Base-by-base conservation (phyloP, 371 early-diverging fungal species). In the Zancudomyces culisetae region DNA sequence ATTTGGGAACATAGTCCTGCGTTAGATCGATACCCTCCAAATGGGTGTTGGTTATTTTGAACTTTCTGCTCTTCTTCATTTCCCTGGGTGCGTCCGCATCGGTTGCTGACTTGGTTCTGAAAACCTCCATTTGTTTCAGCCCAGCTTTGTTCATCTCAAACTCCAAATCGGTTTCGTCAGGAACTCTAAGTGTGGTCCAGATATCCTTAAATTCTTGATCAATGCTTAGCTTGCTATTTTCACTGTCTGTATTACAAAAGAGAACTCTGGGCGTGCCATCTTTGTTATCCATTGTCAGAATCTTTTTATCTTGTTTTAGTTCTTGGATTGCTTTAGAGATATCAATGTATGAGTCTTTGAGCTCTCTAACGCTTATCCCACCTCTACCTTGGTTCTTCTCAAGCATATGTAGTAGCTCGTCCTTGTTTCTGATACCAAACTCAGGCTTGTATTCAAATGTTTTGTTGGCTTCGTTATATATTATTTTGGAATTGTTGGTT, bases 41-140 rank as follows among this genome's bases (percentile, higher is more conserved):
- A 61, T 89, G 89, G 30, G 85, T 85, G 56, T 89, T 89, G 12
- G 85, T 85, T 53, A 87, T 81, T 63, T 85, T 83, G 56, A 82
- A 76, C 62, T 78, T 79, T 49, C 87, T 57, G 27, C 46, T 51
- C 27, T 2, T 70, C 65, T 66, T 71, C 52, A 23, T 28, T 18
- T 20, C 12, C 18, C 43, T 45, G 22, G n/a, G 50, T 30, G 42
- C 10, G 24, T 55, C 60, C 54, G 74, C 70, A 50, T 76, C 77
- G 2, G 71, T 56, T 18, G 69, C 66, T n/a, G 73, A 71, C 56
- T 79, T 78, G 63, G 73, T 73, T 60, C 78, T 73, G 59, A 77
- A 80, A 2, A 80, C 80, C 60, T 78, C 78, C 74, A 83, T 82
- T 10, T 76, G 80, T 48, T 75, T 78, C 54, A 87, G 56, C n/a